phyloP scores from a whole-genome alignment of 1,284 basidiomycete species.

The Cryptococcus maquisensis region DNA sequence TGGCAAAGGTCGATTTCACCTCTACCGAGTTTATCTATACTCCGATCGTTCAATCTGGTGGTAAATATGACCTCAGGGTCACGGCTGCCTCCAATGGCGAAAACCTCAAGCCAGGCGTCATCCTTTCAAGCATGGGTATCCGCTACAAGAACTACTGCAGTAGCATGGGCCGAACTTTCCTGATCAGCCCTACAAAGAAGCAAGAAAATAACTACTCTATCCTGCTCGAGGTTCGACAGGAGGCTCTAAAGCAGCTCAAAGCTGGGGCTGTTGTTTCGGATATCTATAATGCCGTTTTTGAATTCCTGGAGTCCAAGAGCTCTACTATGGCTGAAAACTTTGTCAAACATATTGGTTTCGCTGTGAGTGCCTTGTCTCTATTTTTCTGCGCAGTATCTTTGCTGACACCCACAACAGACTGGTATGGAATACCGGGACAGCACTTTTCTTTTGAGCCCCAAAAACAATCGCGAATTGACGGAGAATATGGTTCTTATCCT shows the following conservation, averaged over 20 bases:
- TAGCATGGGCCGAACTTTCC: constrained; percentile 87
- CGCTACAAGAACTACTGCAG: constrained; percentile 91
- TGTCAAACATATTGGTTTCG: constrained; percentile 87
- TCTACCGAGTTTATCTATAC: constrained; percentile 90
- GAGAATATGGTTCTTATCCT: constrained; percentile 83
- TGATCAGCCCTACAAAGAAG: constrained; percentile 89
- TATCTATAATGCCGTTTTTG: constrained; percentile 71
- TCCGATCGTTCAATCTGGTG: constrained; percentile 91
- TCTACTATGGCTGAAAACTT: constrained; percentile 78
- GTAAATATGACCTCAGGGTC: constrained; percentile 83
- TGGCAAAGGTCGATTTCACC: constrained; percentile 70
- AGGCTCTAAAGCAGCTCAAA: constrained; percentile 71
- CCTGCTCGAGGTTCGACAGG: constrained; percentile 71
- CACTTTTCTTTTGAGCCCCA: constrained; percentile 72
- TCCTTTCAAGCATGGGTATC: constrained; percentile 82
- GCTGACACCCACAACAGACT: constrained; percentile 56
- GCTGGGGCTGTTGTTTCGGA: constrained; percentile 75
- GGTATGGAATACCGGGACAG: constrained; percentile 93
- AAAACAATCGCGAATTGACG: constrained; percentile 68
- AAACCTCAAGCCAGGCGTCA: constrained; percentile 83
- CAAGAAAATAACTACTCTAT: constrained; percentile 84
- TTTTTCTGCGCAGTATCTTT: background rate
- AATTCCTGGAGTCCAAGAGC: constrained; percentile 69
- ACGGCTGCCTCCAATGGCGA: constrained; percentile 81
- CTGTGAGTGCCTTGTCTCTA: constrained; percentile 52